Evolutionary conservation across 768 basidiomycete species (phyloP).

Genomic region (Serendipita indica): DNA sequence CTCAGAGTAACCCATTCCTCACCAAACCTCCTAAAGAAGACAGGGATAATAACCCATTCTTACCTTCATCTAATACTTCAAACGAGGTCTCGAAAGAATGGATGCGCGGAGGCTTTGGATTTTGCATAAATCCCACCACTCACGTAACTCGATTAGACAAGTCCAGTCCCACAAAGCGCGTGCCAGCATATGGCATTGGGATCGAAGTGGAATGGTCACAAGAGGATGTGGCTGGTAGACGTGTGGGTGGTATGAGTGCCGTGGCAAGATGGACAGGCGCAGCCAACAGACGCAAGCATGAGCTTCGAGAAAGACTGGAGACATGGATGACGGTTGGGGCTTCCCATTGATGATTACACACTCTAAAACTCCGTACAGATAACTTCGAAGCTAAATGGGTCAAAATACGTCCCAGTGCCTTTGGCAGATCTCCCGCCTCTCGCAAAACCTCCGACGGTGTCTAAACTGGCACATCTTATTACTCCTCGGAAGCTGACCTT

Average conservation of each 20-base stretch:
- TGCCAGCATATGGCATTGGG: conserved; percentile 71
- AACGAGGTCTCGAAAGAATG: conserved; percentile 25
- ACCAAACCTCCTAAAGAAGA: conserved; percentile 15
- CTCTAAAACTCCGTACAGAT: conserved; percentile 9
- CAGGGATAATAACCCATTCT: conserved; percentile 58
- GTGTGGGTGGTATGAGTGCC: conserved; percentile 68
- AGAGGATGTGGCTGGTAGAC: conserved; percentile 16
- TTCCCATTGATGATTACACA: neutral
- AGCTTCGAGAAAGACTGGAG: conserved; percentile 44
- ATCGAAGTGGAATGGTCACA: conserved; percentile 62
- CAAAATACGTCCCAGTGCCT: conserved; percentile 36
- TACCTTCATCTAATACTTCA: conserved; percentile 24
- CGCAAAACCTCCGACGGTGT: conserved; percentile 36
- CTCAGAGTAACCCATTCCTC: conserved; percentile 11
- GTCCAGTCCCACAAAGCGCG: conserved; percentile 33
- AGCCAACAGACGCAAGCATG: conserved; percentile 32
- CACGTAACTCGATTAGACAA: conserved; percentile 47
- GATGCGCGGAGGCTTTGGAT: conserved; percentile 67
- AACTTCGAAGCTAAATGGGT: conserved; percentile 18
- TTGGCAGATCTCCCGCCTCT: conserved; percentile 51
- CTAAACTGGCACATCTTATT: conserved; percentile 52
- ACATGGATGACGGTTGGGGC: conserved; percentile 46
- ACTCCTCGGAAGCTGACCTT: conserved; percentile 48
- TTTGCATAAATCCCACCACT: conserved; percentile 55
- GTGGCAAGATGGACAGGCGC: conserved; percentile 77